Conservation (phyloP, 169 alveolate species). For the Eimeria acervulina region DNA sequence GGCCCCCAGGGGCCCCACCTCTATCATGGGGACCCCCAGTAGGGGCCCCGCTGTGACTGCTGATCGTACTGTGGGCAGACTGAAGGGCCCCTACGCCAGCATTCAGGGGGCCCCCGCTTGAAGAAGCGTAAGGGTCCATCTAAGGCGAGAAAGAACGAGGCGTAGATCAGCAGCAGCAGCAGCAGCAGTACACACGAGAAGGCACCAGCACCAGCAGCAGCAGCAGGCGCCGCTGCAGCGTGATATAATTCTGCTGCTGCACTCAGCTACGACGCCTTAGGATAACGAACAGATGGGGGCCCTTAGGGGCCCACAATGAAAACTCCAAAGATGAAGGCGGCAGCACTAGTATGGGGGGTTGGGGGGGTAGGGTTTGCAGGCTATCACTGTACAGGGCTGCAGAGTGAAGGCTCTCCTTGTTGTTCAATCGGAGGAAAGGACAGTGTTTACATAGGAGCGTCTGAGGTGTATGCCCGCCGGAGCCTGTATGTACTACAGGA, state of each 20-base stretch:
- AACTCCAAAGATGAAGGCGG: background rate
- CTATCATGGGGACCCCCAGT: background rate
- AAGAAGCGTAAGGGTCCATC: slow-evolving; percentile 20
- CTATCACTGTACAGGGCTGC: background rate
- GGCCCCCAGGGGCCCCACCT: background rate
- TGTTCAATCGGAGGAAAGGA: background rate
- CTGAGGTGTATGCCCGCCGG: background rate
- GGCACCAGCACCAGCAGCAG: background rate
- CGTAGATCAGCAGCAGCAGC: background rate
- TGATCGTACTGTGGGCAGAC: background rate
- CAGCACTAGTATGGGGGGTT: background rate
- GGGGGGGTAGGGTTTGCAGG: background rate
- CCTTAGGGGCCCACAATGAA: background rate
- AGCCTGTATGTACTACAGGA: background rate
- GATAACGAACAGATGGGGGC: background rate
- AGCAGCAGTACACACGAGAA: background rate
- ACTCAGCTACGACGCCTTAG: background rate
- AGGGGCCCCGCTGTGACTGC: background rate
- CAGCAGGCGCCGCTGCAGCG: background rate
- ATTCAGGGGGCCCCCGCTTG: slow-evolving; percentile 13
- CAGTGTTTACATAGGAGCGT: background rate
- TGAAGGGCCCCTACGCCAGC: background rate
- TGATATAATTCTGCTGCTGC: background rate
- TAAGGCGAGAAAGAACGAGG: background rate
- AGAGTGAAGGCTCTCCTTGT: too few species aligned